Evolutionary conservation across 2,329 filamentous ascomycete species (phyloP).

Genomic region (Penicillium psychrosexuale): DNA sequence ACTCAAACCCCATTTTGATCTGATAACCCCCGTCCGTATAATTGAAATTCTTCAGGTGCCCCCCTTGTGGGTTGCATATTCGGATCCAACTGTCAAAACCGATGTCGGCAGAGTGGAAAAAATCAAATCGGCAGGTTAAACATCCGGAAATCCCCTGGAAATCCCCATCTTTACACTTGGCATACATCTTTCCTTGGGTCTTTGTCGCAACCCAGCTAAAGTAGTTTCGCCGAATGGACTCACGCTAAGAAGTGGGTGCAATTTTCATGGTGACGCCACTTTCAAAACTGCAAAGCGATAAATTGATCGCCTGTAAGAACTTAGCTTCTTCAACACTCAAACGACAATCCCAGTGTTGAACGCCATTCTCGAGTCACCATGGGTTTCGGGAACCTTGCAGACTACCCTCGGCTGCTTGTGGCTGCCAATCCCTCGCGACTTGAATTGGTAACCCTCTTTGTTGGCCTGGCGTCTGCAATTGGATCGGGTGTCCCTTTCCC

Average conservation of each 20-base stretch:
- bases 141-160: conserved; percentile 1
- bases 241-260: conserved; percentile 8
- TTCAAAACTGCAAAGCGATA: not conserved
- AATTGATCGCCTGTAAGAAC: conserved; percentile 1
- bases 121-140: conserved; percentile 1
- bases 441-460: conserved; percentile 29
- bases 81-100: conserved; percentile 8
- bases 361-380: conserved; percentile 18
- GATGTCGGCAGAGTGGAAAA: conserved; percentile 14
- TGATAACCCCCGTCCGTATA: conserved; percentile 6
- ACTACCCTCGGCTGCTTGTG: conserved; percentile 37
- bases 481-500: conserved; percentile 43
- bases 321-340: conserved; percentile 12
- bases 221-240: conserved; percentile 5
- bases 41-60: conserved; percentile 6
- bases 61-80: conserved; percentile 8
- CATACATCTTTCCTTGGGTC: not conserved
- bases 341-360: conserved; percentile 2
- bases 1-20: conserved; percentile 4
- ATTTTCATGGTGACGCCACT: conserved; percentile 6
- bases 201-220: not conserved
- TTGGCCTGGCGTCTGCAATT: conserved; percentile 30
- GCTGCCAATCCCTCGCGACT: conserved; percentile 36
- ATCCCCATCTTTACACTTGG: conserved; percentile 4
- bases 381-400: conserved; percentile 32